Evolutionary conservation across 83 land plant species (phyloP), one percentile per base, ranked within the genome.

Genomic region (Diphasiastrum complanatum): DNA sequence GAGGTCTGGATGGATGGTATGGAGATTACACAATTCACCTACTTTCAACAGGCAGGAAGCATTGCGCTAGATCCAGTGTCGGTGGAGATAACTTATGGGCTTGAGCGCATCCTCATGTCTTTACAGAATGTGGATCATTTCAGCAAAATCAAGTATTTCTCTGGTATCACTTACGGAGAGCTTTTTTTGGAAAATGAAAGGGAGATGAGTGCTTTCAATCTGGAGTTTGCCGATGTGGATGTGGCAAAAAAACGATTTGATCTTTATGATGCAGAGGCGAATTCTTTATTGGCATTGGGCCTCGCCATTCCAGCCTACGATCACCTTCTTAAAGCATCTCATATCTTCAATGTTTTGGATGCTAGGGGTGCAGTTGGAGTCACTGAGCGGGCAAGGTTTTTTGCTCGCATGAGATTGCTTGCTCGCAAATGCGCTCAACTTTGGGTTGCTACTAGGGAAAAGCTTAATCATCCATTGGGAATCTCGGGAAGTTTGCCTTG

Each of bases 1-100:
- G 97, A 91, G 69, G 73, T 91, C 25, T 91, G 97, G 97, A 84
- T 91, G 97, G 97, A 91, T 75, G 97, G 97, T 10, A 91, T 91
- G 97, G 97, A 91, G 79, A 91, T 91, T 27, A 91, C 97, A 32
- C 97, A 91, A 60, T 91, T 91, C 62, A 91, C 97, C 16, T 91
- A 91, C 60, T 91, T 91, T 45, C 97, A 91, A 77, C 97, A 91
- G 88, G 85, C 89, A 51, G 97, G 97, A 67, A 83, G 97, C 68
- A 69, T 86, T 64, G 84, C 77, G 49, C 61, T 91, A 64, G 55
- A 51, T 47, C 97, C 97, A n/a, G 73, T 91, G 26, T 86, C 97
- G 19, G 97, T 91, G 56, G 97, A 91, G 65, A 91, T 91, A 58
- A 91, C 97, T 45, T 91, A 91, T 73, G 97, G 97, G 53, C 92